Evolutionary conservation across 345 rosid genomes (phyloP).

Genomic region (Salix exigua): DNA sequence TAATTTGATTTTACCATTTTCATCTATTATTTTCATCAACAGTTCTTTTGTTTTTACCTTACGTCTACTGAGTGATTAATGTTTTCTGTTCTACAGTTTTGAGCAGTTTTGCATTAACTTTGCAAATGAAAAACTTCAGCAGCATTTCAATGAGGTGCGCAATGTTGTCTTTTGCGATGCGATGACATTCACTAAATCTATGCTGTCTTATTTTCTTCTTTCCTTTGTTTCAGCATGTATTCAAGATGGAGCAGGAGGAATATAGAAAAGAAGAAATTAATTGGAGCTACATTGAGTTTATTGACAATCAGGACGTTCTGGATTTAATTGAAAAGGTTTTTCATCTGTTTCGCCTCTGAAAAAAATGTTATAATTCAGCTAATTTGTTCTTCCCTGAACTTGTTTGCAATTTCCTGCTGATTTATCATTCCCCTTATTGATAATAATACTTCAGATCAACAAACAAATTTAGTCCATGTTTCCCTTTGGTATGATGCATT

Average conservation of each 20-base stretch:
- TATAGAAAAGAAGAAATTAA: slow-evolving; percentile 90
- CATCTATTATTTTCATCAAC: neutral
- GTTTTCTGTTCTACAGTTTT: slow-evolving; percentile 54
- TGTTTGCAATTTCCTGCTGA: neutral
- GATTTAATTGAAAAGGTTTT: slow-evolving; percentile 96
- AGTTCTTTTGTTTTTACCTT: neutral
- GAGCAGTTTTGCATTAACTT: slow-evolving; percentile 99
- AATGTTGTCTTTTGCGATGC: slow-evolving; percentile 7
- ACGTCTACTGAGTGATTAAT: slow-evolving; percentile 2
- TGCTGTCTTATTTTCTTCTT: slow-evolving; percentile 7
- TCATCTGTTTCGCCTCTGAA: slow-evolving; percentile 7
- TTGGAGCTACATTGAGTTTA: slow-evolving; percentile 98
- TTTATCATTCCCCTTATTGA: neutral
- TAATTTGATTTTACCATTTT: neutral
- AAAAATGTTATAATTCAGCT: neutral
- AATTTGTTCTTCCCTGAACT: neutral
- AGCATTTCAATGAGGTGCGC: slow-evolving; percentile 95
- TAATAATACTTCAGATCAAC: neutral
- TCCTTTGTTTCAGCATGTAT: slow-evolving; percentile 74
- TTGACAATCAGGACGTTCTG: slow-evolving; percentile 96
- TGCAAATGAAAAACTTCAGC: slow-evolving; percentile 99
- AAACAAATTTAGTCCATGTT: neutral
- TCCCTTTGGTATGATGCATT: neutral
- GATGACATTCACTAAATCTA: slow-evolving; percentile 3
- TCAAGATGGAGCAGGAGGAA: slow-evolving; percentile 99